These are phyloP conservation scores for Podospora bellae-mahoneyi DNA, from an alignment of 495 filamentous ascomycete species.

Conservation along the genomic window DNA sequence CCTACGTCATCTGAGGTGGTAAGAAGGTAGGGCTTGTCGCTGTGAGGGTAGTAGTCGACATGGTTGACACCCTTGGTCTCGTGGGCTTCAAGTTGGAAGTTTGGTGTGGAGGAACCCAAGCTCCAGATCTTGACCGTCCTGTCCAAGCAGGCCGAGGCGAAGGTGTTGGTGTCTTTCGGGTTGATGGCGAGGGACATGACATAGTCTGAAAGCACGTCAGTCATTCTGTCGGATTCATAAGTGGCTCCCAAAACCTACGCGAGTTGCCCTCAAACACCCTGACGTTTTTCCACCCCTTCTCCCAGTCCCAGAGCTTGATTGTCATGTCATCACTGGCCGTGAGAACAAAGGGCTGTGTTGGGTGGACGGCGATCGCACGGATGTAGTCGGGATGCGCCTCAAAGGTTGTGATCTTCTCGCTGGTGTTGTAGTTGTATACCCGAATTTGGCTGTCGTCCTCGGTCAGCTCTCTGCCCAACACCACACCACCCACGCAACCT, in stretches of 20 bases:
- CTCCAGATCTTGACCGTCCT: constrained; percentile 99
- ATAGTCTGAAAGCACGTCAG: constrained; percentile 24
- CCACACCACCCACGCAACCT: neutral
- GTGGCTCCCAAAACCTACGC: constrained; percentile 36
- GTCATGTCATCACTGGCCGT: constrained; percentile 99
- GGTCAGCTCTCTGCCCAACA: constrained; percentile 5
- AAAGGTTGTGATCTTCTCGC: constrained; percentile 96
- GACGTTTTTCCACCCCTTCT: constrained; percentile 95
- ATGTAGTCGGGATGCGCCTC: constrained; percentile 99
- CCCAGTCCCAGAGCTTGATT: constrained; percentile 99
- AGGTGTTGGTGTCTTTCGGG: constrained; percentile 97
- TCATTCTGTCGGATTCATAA: constrained; percentile 9
- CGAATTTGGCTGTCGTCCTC: constrained; percentile 30
- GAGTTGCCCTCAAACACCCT: constrained; percentile 98
- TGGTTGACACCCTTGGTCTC: constrained; percentile 98
- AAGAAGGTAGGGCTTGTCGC: constrained; percentile 94
- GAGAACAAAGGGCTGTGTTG: constrained; percentile 90
- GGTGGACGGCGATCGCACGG: constrained; percentile 94
- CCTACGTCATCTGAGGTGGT: constrained; percentile 84
- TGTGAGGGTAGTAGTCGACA: constrained; percentile 94
- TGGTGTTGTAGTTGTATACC: constrained; percentile 95
- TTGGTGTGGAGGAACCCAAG: constrained; percentile 81
- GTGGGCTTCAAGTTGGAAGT: constrained; percentile 94
- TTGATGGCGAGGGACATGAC: constrained; percentile 99
- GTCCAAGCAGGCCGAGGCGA: constrained; percentile 94